Conservation (phyloP, 169 alveolate genomes). For the Fabrea salina region DNA sequence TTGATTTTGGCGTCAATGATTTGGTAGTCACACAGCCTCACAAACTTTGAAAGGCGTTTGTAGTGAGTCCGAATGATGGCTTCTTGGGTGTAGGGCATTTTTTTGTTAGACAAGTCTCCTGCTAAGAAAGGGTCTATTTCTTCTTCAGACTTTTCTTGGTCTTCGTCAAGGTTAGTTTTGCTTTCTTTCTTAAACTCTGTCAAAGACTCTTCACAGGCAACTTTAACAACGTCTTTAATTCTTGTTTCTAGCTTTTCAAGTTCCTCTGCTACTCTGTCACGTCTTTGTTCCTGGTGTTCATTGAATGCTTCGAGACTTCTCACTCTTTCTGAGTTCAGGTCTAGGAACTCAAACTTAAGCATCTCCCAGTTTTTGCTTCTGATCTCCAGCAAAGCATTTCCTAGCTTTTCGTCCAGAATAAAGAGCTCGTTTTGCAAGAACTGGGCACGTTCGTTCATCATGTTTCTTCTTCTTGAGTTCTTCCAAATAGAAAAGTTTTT, state of each 20-base stretch:
- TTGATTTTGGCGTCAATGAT: conserved; percentile 80
- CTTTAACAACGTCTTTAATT: conserved; percentile 44
- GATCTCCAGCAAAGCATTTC: conserved; percentile 66
- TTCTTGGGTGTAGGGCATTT: conserved; percentile 88
- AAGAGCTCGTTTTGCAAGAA: conserved; percentile 72
- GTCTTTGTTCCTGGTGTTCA: conserved; percentile 51
- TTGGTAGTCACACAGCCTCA: conserved; percentile 83
- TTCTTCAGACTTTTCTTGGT: conserved; percentile 40
- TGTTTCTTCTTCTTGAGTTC: conserved; percentile 65
- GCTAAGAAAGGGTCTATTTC: conserved; percentile 68
- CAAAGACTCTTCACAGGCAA: conserved; percentile 51
- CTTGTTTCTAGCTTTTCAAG: conserved; percentile 39
- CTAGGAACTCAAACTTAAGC: conserved; percentile 46
- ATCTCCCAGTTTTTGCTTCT: conserved; percentile 41
- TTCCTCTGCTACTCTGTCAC: conserved; percentile 48
- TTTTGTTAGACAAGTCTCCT: conserved; percentile 71
- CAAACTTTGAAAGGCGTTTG: conserved; percentile 83
- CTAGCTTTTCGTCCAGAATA: conserved; percentile 70
- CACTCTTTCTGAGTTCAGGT: conserved; percentile 44
- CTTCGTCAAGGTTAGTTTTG: conserved; percentile 55
- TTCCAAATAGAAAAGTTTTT: conserved; percentile 86
- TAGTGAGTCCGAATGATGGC: conserved; percentile 92
- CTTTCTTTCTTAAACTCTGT: conserved; percentile 57
- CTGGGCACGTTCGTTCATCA: conserved; percentile 59
- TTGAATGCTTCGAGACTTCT: conserved; percentile 57